phyloP scores from a whole-genome alignment of 2,329 filamentous ascomycete species.

The Didymella pinodella region DNA sequence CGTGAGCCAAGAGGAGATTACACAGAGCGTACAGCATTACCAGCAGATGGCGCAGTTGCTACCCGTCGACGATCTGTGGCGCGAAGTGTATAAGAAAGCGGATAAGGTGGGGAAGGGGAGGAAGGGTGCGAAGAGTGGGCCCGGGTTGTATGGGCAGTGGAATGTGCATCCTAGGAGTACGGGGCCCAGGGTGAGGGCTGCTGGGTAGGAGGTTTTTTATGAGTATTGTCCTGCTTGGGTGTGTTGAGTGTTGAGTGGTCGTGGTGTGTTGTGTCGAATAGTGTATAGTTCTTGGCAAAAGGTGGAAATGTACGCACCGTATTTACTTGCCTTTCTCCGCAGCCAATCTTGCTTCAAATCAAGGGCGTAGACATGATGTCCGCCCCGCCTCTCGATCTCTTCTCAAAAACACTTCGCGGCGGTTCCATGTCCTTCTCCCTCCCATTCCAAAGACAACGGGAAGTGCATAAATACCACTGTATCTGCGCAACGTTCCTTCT shows the following conservation, averaged over 20 bases:
- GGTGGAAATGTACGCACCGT: no score
- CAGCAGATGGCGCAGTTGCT: conserved; percentile 40
- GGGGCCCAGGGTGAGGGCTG: conserved; percentile 6
- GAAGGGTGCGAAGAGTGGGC: not conserved
- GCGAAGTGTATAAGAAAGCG: conserved; percentile 21
- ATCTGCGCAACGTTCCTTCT: no score
- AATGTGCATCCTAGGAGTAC: conserved; percentile 28
- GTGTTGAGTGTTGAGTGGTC: not conserved
- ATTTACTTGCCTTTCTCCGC: no score
- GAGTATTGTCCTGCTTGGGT: not conserved
- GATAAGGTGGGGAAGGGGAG: not conserved
- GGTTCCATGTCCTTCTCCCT: no score
- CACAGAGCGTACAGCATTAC: conserved; percentile 30
- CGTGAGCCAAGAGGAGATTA: conserved; percentile 20
- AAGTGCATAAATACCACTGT: no score
- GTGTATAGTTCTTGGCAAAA: no score
- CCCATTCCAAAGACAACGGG: no score
- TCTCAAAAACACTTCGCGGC: no score
- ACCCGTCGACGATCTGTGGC: conserved; percentile 39
- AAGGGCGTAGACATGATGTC: no score
- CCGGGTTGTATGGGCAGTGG: conserved; percentile 14
- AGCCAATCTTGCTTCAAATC: no score
- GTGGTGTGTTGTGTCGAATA: not conserved
- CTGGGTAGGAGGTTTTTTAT: not conserved
- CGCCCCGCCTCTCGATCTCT: no score